These are phyloP conservation scores for Termitomyces sp. DNA, from an alignment of 768 basidiomycete genomes.

Conservation along the genomic window DNA sequence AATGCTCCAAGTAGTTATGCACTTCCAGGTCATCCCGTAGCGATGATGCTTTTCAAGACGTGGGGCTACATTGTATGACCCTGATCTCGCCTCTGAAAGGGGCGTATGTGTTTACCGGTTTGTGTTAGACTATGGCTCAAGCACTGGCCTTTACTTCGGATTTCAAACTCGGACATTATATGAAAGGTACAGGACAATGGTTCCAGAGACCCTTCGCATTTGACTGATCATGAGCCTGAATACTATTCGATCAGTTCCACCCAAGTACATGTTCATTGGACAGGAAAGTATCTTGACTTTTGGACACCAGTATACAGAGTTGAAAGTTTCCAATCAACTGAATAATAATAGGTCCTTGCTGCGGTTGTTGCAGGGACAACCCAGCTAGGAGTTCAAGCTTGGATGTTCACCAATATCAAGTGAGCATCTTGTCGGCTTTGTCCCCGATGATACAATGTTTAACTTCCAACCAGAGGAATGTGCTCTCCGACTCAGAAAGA, in stretches of 20 bases:
- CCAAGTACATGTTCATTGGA: conserved; percentile 42
- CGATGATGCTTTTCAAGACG: conserved; percentile 84
- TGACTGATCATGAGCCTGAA: conserved; percentile 20
- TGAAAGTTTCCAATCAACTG: neutral
- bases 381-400: conserved; percentile 57
- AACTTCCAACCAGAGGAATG: conserved; percentile 30
- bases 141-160: conserved; percentile 64
- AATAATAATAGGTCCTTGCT: conserved; percentile 38
- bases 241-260: conserved; percentile 35
- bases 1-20: conserved; percentile 40
- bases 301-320: neutral
- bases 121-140: conserved; percentile 43
- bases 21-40: conserved; percentile 70
- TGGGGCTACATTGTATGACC: conserved; percentile 41
- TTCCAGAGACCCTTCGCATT: neutral
- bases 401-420: conserved; percentile 57
- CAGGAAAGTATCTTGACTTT: neutral
- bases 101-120: neutral
- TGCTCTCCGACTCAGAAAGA: conserved; percentile 40
- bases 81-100: conserved; percentile 2
- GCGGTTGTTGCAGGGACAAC: conserved; percentile 55
- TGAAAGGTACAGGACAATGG: conserved; percentile 31
- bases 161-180: conserved; percentile 76
- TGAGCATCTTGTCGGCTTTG: conserved; percentile 12
- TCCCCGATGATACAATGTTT: neutral